phyloP scores from a whole-genome alignment of 2,329 filamentous ascomycete species.

The Ceratocystis variospora region DNA sequence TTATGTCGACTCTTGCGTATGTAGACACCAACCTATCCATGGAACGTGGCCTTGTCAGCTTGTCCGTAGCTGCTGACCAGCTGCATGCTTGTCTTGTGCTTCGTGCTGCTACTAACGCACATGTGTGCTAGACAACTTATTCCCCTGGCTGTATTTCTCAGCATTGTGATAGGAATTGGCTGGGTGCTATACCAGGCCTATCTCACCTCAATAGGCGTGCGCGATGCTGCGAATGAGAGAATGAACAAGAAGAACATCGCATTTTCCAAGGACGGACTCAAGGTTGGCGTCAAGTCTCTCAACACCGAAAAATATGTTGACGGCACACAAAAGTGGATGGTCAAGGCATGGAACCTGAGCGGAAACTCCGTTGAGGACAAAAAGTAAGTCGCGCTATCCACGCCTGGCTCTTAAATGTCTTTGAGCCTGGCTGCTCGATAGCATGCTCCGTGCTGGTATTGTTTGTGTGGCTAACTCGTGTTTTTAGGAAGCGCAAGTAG shows the following conservation, averaged over 20 bases:
- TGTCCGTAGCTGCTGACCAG: not conserved
- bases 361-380: constrained; percentile 25
- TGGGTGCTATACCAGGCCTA: constrained; percentile 64
- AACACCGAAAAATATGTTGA: constrained; percentile 60
- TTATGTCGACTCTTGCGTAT: not conserved
- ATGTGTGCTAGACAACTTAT: constrained; percentile 40
- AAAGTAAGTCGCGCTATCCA: constrained; percentile 20
- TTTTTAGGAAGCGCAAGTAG: too few species aligned
- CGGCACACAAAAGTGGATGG: constrained; percentile 53
- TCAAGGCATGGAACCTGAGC: constrained; percentile 51
- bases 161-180: constrained; percentile 41
- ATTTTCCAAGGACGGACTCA: constrained; percentile 61
- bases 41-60: not conserved
- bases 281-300: constrained; percentile 56
- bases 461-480: too few species aligned
- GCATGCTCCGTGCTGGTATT: too few species aligned
- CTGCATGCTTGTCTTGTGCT: not conserved
- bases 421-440: constrained; percentile 7
- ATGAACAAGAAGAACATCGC: constrained; percentile 65
- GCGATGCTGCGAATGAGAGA: constrained; percentile 49
- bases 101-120: not conserved
- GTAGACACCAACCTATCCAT: not conserved
- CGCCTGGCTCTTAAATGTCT: not conserved
- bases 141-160: constrained; percentile 51
- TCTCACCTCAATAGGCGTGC: constrained; percentile 51